Conservation (phyloP, 352 stramenopile genomes). For the Phytophthora sansomeana region DNA sequence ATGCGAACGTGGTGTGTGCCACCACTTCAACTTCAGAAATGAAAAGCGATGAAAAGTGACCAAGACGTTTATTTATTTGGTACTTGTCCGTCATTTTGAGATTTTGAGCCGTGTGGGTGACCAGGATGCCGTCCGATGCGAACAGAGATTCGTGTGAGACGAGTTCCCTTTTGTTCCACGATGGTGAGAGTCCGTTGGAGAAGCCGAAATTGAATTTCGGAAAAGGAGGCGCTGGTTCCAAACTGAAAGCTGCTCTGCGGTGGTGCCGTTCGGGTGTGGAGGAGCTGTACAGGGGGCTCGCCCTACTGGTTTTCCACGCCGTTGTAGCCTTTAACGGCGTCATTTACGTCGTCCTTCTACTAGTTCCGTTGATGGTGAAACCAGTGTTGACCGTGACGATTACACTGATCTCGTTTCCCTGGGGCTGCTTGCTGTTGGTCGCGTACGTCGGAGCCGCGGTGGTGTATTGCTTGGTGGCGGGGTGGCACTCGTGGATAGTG, state of each 20-base stretch:
- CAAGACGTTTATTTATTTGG: too few relatives aligned
- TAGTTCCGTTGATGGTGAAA: not conserved
- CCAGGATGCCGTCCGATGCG: too few relatives aligned
- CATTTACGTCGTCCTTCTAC: not conserved
- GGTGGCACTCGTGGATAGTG: not conserved
- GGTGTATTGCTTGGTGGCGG: not conserved
- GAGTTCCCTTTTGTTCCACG: not conserved
- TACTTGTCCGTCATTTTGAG: too few relatives aligned
- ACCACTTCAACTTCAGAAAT: constrained; percentile 25
- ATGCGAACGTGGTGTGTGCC: not conserved
- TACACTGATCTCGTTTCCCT: too few relatives aligned
- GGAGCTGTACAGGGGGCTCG: not conserved
- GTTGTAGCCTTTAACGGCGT: not conserved
- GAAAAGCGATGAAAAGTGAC: not conserved
- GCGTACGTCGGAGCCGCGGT: not conserved
- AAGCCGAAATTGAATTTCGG: constrained; percentile 1
- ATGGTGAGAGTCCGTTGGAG: not conserved
- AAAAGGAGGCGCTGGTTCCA: not conserved
- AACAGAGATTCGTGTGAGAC: not conserved
- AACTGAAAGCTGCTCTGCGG: not conserved
- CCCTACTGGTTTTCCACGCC: not conserved
- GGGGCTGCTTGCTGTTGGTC: not conserved
- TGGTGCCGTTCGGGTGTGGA: not conserved
- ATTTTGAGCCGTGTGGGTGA: not conserved
- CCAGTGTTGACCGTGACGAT: not conserved